phyloP scores from a whole-genome alignment of 2,329 filamentous ascomycete species.

The Fusarium equiseti region DNA sequence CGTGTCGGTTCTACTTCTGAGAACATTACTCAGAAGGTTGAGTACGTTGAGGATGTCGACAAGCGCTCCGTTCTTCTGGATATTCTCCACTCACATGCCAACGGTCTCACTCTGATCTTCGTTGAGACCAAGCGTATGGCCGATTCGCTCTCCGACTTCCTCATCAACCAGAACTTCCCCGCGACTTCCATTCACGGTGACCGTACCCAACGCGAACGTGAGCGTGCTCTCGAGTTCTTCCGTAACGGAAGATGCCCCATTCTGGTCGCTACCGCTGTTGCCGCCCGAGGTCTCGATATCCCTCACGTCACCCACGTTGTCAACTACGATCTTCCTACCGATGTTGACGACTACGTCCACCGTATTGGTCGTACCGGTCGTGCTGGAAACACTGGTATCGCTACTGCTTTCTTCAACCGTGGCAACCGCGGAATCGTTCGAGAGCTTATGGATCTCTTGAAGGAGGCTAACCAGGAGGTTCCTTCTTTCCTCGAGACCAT shows the following conservation, averaged over 20 bases:
- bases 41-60: conserved; percentile 96
- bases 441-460: conserved; percentile 95
- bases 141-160: conserved; percentile 95
- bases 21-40: conserved; percentile 99
- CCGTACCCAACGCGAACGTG: conserved; percentile 98
- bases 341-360: conserved; percentile 99
- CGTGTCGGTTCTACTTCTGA: conserved; percentile 99
- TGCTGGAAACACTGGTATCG: conserved; percentile 98
- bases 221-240: conserved; percentile 98
- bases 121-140: conserved; percentile 99
- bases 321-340: conserved; percentile 99
- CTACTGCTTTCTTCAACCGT: conserved; percentile 99
- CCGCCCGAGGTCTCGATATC: conserved; percentile 88
- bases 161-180: conserved; percentile 98
- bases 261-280: conserved; percentile 95
- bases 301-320: conserved; percentile 97
- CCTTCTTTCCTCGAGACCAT: conserved; percentile 96
- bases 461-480: conserved; percentile 98
- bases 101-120: conserved; percentile 93
- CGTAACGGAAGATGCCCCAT: conserved; percentile 95
- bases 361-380: conserved; percentile 99
- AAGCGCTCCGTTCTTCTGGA: conserved; percentile 98
- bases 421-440: conserved; percentile 98
- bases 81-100: conserved; percentile 94
- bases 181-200: conserved; percentile 99